These are phyloP conservation scores for Pistacia integerrima DNA, from an alignment of 345 rosid genomes.

Conservation along the genomic window DNA sequence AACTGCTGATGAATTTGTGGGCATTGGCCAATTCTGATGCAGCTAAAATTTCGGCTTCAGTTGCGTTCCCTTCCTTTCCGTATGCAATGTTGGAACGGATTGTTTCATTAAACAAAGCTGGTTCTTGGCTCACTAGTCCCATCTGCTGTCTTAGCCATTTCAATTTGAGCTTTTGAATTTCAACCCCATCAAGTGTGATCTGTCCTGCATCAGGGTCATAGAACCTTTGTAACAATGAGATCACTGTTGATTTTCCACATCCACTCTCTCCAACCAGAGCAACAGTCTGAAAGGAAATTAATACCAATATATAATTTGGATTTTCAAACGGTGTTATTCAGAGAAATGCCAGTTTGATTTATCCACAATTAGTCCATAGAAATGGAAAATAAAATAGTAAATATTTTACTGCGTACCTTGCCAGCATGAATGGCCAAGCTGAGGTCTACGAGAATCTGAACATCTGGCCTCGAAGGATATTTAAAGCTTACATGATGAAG, in stretches of 20 bases:
- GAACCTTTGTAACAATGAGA: constrained; percentile 71
- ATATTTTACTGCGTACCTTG: constrained; percentile 41
- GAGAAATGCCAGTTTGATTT: background rate
- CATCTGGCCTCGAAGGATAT: constrained; percentile 75
- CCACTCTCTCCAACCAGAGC: constrained; percentile 94
- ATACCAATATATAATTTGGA: background rate
- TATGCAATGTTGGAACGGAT: constrained; percentile 80
- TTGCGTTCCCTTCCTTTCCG: constrained; percentile 70
- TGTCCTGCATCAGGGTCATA: constrained; percentile 79
- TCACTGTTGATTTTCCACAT: constrained; percentile 78
- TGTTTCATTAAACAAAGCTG: constrained; percentile 68
- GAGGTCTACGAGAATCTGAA: constrained; percentile 67
- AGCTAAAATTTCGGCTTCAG: constrained; percentile 66
- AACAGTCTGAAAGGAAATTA: constrained; percentile 49
- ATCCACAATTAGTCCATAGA: background rate
- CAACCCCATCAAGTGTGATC: constrained; percentile 70
- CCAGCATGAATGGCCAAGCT: constrained; percentile 69
- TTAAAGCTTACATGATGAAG: constrained; percentile 64
- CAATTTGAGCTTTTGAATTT: constrained; percentile 56
- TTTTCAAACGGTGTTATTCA: background rate
- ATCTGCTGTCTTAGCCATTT: constrained; percentile 84
- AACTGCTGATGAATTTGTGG: constrained; percentile 74
- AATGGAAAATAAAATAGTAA: background rate
- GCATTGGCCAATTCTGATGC: constrained; percentile 81
- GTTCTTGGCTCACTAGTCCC: constrained; percentile 85